Evolutionary conservation across 164 flowering plant genomes (phyloP).

Genomic region (Chimonanthus salicifolius): DNA sequence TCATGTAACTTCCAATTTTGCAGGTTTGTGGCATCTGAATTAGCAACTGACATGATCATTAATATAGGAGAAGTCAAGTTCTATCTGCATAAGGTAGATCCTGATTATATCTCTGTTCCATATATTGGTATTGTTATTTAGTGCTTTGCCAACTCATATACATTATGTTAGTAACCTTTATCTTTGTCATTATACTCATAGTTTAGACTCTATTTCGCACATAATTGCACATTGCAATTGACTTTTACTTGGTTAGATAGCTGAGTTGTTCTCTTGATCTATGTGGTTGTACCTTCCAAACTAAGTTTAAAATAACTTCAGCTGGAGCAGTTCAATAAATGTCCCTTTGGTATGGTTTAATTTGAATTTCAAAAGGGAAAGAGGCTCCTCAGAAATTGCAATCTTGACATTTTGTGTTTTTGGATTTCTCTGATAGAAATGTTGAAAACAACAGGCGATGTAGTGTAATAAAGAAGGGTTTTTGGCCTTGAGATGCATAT

Average conservation of each 20-base stretch:
- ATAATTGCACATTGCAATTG: neutral
- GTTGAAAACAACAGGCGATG: neutral
- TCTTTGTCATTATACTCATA: neutral
- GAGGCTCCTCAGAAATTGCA: neutral
- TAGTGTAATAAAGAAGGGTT: neutral
- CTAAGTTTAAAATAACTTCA: neutral
- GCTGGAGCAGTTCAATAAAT: neutral
- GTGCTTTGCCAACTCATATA: neutral
- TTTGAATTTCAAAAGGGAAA: neutral
- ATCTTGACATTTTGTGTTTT: neutral
- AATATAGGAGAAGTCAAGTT: constrained; percentile 73
- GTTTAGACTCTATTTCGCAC: neutral
- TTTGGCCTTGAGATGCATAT: neutral
- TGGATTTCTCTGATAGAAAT: neutral
- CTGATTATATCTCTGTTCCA: neutral
- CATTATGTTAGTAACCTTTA: neutral
- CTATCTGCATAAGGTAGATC: constrained; percentile 83
- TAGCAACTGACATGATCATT: constrained; percentile 66
- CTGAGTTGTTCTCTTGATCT: no score
- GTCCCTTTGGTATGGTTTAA: neutral
- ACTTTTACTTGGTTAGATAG: no score
- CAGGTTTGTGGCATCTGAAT: constrained; percentile 83
- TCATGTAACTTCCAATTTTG: constrained; percentile 8
- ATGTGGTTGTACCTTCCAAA: neutral
- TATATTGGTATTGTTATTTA: neutral